Conservation (phyloP, 495 filamentous ascomycete species). For the Aspergillus indologenus region DNA sequence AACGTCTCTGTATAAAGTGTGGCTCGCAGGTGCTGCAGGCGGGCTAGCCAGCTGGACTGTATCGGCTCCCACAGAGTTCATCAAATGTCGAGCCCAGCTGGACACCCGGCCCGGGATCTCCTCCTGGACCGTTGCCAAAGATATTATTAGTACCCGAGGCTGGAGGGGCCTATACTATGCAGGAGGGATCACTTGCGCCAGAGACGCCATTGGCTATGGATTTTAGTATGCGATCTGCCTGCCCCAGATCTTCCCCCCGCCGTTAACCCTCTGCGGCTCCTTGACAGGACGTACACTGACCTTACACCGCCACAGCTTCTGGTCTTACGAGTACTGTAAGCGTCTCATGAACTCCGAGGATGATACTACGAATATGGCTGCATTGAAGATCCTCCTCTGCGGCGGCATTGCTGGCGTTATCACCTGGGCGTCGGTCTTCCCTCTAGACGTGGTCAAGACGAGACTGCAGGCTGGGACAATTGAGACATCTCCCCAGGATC, state of each 20-base stretch:
- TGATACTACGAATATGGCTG: constrained; percentile 37
- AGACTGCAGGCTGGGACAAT: constrained; percentile 68
- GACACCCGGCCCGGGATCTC: constrained; percentile 36
- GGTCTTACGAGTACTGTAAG: constrained; percentile 75
- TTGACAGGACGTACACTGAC: constrained; percentile 14
- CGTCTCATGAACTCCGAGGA: constrained; percentile 46
- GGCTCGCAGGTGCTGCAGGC: constrained; percentile 70
- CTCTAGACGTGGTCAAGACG: constrained; percentile 87
- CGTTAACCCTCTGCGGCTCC: constrained; percentile 10
- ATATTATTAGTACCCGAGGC: constrained; percentile 59
- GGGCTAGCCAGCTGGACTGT: constrained; percentile 79
- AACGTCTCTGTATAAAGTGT: constrained; percentile 51
- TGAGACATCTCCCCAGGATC: constrained; percentile 31
- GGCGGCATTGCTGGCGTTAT: constrained; percentile 81
- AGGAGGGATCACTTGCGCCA: constrained; percentile 70
- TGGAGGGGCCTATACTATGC: constrained; percentile 72
- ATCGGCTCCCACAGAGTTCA: constrained; percentile 78
- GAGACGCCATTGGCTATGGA: constrained; percentile 85
- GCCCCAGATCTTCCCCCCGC: constrained; percentile 12
- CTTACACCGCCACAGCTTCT: constrained; percentile 54
- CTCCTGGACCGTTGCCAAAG: constrained; percentile 60
- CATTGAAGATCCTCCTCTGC: constrained; percentile 68
- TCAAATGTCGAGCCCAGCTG: constrained; percentile 82
- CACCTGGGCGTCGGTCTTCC: constrained; percentile 85
- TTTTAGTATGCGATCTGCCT: constrained; percentile 65